Conservation (phyloP, 2,329 filamentous ascomycete genomes). For the Aschersonia sp. region DNA sequence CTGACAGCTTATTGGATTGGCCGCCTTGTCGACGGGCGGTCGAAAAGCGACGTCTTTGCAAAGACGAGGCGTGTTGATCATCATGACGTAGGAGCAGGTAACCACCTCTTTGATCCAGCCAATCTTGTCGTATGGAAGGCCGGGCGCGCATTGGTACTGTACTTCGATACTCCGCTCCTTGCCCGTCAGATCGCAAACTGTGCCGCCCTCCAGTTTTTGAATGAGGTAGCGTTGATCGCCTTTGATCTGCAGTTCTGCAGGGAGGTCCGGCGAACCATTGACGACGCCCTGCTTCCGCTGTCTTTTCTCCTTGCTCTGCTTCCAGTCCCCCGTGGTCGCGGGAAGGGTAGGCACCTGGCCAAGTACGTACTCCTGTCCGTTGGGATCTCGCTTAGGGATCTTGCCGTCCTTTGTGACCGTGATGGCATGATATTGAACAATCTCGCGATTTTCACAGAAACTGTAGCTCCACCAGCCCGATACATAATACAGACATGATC, state of each 20-base stretch:
- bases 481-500: conserved; percentile 69
- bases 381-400: conserved; percentile 64
- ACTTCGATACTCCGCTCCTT: conserved; percentile 74
- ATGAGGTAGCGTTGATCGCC: conserved; percentile 78
- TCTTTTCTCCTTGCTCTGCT: conserved; percentile 7
- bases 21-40: conserved; percentile 62
- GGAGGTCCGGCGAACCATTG: conserved; percentile 17
- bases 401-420: conserved; percentile 51
- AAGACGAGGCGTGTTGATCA: conserved; percentile 76
- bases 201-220: conserved; percentile 67
- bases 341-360: conserved; percentile 35
- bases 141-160: conserved; percentile 66
- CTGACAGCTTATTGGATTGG: conserved; percentile 64
- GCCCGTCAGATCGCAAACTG: conserved; percentile 73
- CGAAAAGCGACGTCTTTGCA: conserved; percentile 80
- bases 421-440: conserved; percentile 82
- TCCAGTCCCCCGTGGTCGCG: conserved; percentile 9
- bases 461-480: conserved; percentile 94
- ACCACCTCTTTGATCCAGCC: conserved; percentile 87
- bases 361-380: conserved; percentile 62
- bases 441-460: conserved; percentile 79
- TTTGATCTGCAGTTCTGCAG: conserved; percentile 60
- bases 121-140: conserved; percentile 59
- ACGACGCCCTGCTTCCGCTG: conserved; percentile 5
- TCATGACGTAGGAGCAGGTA: conserved; percentile 87